Evolutionary conservation across 805 yeast species (phyloP), one percentile per base, ranked within the genome.

Genomic region (Kluyveromyces siamensis): DNA sequence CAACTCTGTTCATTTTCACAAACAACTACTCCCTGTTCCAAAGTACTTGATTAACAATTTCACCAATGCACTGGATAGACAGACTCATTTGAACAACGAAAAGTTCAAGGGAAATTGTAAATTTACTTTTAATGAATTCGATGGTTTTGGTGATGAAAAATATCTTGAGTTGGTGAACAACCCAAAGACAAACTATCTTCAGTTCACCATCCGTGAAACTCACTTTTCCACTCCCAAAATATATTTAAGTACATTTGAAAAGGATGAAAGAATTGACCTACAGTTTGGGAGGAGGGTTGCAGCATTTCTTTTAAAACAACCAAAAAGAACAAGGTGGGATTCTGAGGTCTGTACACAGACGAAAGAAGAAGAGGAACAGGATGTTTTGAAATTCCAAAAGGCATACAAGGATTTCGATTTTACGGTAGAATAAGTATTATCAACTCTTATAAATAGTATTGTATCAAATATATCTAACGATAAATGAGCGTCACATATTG

Each of bases 211-310:
- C 13, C 61, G 65, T 40, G 70, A 68, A 46, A 59, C 71, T 0
- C 44, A 56, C 4, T 56, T 62, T 10, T 44, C 54, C 3, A 51
- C 51, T 21, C 68, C 70, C 8, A 61, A 56, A n/a, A 58, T 66
- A 9, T 68, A 56, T 48, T 40, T 70, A 2, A 60, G 69, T 30
- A 50, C 57, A 1, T 68, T 69, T 42, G 60, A 62, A 0, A 52
- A 58, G 3, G 58, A 59, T 2, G 71, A 71, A 46, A 55, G 72
- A 11, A 66, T 88, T 8, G 96, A 90, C 62, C 65, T 87, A 13
- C 96, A 87, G 55, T 86, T 90, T 57, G 95, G 96, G 1, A 72
- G 97, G 61, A 74, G 88, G 57, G 89, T 85, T 1, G 57, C 87
- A 27, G 90, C 96, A 0, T 72, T 72, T 52, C 65, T 83, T 2